Conservation (phyloP, 1,139 yeast species). For the Lodderomyces oxycetoniae region DNA sequence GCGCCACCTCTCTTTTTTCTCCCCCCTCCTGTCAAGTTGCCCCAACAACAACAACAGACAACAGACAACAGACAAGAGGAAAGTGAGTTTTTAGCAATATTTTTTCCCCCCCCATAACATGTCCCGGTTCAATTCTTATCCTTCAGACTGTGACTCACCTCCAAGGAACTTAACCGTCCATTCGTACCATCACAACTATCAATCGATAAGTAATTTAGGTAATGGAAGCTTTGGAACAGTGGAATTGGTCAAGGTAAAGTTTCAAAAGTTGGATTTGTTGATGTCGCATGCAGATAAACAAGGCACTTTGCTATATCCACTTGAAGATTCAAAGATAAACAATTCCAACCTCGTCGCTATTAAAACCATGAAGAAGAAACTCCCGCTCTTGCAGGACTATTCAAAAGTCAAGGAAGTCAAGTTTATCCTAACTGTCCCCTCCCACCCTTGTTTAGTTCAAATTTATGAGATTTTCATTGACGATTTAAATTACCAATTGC, state of each 20-base stretch:
- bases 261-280: slow-evolving; percentile 14
- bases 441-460: slow-evolving; percentile 69
- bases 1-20: too few species aligned
- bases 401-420: slow-evolving; percentile 66
- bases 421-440: slow-evolving; percentile 65
- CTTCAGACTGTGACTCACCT: slow-evolving; percentile 13
- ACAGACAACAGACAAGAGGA: too few species aligned
- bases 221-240: slow-evolving; percentile 80
- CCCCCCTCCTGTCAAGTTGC: too few species aligned
- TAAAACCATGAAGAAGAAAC: slow-evolving; percentile 65
- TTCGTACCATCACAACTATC: slow-evolving; percentile 43
- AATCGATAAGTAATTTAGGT: slow-evolving; percentile 53
- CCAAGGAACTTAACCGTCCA: slow-evolving; percentile 34
- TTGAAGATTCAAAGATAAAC: slow-evolving; percentile 23
- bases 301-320: slow-evolving; percentile 51
- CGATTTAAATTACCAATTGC: slow-evolving; percentile 49
- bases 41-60: too few species aligned
- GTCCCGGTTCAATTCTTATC: slow-evolving; percentile 1
- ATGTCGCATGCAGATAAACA: slow-evolving; percentile 13
- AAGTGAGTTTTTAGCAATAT: too few species aligned
- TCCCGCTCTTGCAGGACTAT: slow-evolving; percentile 51
- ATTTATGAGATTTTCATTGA: slow-evolving; percentile 79
- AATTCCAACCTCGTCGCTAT: slow-evolving; percentile 66
- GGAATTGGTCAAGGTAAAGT: slow-evolving; percentile 48
- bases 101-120: not conserved